Percentiles rank a stretch among this genome's conserved stretches.
These are phyloP conservation scores for Tricladium varicosporioides DNA, from an alignment of 2,329 filamentous ascomycete genomes.

Conservation along the genomic window DNA sequence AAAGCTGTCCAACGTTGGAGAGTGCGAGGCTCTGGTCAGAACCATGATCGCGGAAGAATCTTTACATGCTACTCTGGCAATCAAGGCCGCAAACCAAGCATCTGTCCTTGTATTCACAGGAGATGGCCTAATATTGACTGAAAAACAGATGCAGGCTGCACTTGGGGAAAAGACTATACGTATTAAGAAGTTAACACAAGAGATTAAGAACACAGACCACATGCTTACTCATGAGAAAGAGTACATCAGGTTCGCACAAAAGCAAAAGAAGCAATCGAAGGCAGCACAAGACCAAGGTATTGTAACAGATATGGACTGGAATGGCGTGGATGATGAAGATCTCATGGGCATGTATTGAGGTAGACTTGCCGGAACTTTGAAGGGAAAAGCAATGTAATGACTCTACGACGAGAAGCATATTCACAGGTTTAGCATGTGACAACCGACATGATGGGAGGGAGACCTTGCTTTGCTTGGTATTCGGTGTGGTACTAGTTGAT, in stretches of 20 bases:
- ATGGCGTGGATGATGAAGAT: constrained; percentile 32
- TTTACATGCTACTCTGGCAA: constrained; percentile 49
- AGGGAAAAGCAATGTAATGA: constrained; percentile 5
- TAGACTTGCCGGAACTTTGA: not conserved
- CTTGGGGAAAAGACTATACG: constrained; percentile 42
- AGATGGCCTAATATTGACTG: constrained; percentile 43
- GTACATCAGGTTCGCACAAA: constrained; percentile 48
- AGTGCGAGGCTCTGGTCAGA: constrained; percentile 47
- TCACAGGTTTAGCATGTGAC: too few relatives aligned
- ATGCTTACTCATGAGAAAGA: constrained; percentile 55
- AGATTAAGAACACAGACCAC: constrained; percentile 52
- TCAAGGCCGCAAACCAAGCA: constrained; percentile 41
- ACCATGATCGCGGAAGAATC: constrained; percentile 56
- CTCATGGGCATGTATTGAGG: constrained; percentile 28
- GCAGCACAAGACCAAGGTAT: constrained; percentile 10
- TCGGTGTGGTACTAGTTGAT: constrained; percentile 8
- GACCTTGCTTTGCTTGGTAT: not conserved
- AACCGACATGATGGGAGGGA: constrained; percentile 1
- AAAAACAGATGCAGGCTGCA: constrained; percentile 49
- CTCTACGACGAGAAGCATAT: constrained; percentile 2
- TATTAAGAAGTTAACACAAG: constrained; percentile 44
- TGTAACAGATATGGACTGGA: constrained; percentile 23
- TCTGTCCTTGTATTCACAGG: constrained; percentile 52
- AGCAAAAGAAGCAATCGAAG: constrained; percentile 35
- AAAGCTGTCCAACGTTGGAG: constrained; percentile 40